Evolutionary conservation across 2,329 filamentous ascomycete genomes (phyloP).

Genomic region (Waltergamsia citrina): DNA sequence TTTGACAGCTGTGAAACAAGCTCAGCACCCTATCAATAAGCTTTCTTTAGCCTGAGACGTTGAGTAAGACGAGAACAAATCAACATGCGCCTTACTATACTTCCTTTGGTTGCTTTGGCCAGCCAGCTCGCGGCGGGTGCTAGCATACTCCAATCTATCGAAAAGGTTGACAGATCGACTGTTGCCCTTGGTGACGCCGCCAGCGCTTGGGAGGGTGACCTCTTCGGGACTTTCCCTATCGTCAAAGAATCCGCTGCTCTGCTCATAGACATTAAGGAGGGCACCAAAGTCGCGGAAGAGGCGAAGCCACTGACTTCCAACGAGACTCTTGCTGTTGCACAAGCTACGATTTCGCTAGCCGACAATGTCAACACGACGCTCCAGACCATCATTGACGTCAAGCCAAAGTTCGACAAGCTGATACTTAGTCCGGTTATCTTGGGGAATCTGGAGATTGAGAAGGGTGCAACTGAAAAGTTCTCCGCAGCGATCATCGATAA

Average conservation of each 20-base stretch:
- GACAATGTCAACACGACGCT: slow-evolving; percentile 27
- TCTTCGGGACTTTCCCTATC: slow-evolving; percentile 30
- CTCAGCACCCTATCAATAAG: too few species aligned
- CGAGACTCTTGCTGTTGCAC: slow-evolving; percentile 28
- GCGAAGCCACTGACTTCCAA: slow-evolving; percentile 25
- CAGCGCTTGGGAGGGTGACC: slow-evolving; percentile 23
- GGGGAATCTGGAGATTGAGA: slow-evolving; percentile 28
- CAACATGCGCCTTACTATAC: background rate
- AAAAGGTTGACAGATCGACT: slow-evolving; percentile 21
- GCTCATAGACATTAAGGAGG: slow-evolving; percentile 27
- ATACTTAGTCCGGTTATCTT: slow-evolving; percentile 31
- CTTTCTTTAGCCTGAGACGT: too few species aligned
- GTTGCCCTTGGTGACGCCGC: slow-evolving; percentile 22
- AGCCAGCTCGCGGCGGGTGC: slow-evolving; percentile 20
- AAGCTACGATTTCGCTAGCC: slow-evolving; percentile 23
- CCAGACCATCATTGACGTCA: slow-evolving; percentile 23
- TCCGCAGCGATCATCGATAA: slow-evolving; percentile 26
- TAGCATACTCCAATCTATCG: slow-evolving; percentile 23
- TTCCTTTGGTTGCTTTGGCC: slow-evolving; percentile 1
- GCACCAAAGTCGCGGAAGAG: slow-evolving; percentile 22
- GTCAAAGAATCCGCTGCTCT: slow-evolving; percentile 25
- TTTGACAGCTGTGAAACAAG: too few species aligned
- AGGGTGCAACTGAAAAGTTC: slow-evolving; percentile 26
- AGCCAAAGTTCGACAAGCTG: slow-evolving; percentile 33
- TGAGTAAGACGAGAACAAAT: too few species aligned